phyloP scores from a whole-genome alignment of 148 eudicot genomes.

The Rhododendron mucronatum region DNA sequence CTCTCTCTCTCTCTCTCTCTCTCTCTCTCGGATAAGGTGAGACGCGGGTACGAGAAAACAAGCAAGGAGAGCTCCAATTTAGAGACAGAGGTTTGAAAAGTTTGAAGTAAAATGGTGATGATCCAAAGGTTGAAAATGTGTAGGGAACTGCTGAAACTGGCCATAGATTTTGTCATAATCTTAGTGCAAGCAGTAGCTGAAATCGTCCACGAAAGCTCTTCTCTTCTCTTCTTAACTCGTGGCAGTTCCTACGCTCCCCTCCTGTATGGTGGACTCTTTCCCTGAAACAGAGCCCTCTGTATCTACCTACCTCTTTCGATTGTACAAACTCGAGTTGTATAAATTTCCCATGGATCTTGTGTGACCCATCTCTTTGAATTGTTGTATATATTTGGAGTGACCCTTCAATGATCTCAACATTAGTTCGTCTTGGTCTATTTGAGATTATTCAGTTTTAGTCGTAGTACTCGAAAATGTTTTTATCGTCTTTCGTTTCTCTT shows the following conservation, averaged over 20 bases:
- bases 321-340: not conserved
- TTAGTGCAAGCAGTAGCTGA: slow-evolving; percentile 2
- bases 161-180: not conserved
- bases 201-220: not conserved
- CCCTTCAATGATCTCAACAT: not conserved
- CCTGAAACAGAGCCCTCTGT: not conserved
- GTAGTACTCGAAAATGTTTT: not conserved
- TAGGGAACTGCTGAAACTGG: slow-evolving; percentile 13
- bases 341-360: not conserved
- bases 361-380: not conserved
- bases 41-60: not conserved
- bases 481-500: not conserved
- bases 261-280: not conserved
- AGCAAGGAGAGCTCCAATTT: not conserved
- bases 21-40: not conserved
- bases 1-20: not conserved
- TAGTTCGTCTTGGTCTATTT: not conserved
- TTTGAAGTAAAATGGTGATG: not conserved
- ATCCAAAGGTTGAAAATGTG: slow-evolving; percentile 14
- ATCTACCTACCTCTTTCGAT: not conserved
- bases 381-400: not conserved
- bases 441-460: not conserved
- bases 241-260: not conserved
- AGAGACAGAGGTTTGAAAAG: not conserved
- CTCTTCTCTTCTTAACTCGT: not conserved